These are phyloP conservation scores for Tetrapyrgos nigripes DNA, from an alignment of 1,284 basidiomycete genomes.

Conservation along the genomic window DNA sequence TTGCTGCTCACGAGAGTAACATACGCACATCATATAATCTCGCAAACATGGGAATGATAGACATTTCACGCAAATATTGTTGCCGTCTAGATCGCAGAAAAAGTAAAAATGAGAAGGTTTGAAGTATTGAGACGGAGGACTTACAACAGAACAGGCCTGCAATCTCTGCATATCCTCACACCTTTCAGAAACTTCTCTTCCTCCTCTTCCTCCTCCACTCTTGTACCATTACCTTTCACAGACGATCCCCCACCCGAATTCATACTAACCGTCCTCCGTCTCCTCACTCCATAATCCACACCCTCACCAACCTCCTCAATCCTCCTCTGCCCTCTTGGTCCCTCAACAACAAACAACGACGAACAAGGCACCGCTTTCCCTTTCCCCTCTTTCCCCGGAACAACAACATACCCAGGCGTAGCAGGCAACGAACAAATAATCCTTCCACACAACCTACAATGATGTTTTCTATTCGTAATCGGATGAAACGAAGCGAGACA, in stretches of 20 bases:
- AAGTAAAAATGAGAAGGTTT: conserved; percentile 10
- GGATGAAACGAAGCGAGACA: conserved; percentile 92
- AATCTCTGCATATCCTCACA: conserved; percentile 84
- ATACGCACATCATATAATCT: conserved; percentile 71
- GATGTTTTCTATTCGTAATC: conserved; percentile 93
- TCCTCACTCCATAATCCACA: conserved; percentile 83
- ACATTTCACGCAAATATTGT: conserved; percentile 79
- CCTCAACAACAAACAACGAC: conserved; percentile 80
- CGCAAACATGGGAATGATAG: conserved; percentile 66
- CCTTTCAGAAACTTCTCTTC: conserved; percentile 85
- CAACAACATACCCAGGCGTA: conserved; percentile 47
- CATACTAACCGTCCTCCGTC: conserved; percentile 41
- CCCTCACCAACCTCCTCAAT: conserved; percentile 90
- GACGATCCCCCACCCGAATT: conserved; percentile 18
- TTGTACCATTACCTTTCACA: conserved; percentile 22
- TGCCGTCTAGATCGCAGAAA: conserved; percentile 59
- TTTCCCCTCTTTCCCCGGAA: conserved; percentile 45
- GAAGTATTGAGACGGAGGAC: conserved; percentile 33
- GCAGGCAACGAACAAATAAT: conserved; percentile 93
- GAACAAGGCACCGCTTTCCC: conserved; percentile 72
- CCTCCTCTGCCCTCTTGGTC: conserved; percentile 59
- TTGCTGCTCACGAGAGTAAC: neutral
- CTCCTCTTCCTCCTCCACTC: conserved; percentile 50
- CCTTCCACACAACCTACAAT: conserved; percentile 93
- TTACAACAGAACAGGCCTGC: conserved; percentile 80